Base-by-base conservation (phyloP, 1,284 basidiomycete genomes). In the Omphalotus olearius region DNA sequence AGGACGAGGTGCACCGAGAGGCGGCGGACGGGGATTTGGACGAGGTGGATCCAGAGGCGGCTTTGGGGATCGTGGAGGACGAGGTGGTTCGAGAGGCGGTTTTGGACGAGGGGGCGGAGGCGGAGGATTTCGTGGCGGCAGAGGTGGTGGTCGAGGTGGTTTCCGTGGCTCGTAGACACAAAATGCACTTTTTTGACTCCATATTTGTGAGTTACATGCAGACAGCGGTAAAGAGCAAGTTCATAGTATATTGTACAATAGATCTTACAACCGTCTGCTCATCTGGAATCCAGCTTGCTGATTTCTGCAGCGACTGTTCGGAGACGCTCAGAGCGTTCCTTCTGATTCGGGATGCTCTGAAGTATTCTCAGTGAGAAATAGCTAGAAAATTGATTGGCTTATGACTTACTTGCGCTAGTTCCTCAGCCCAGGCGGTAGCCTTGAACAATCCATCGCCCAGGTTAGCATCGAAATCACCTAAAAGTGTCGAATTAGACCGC, bases 1-100 rank as follows among this genome's bases (percentile, higher is more conserved):
- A 28, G 71, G 73, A 42, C 66, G 76, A 50, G 71, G 77, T 49
- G 68, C 69, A 52, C 64, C 64, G 40, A 69, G 75, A 35, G 64
- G 70, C 48, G 70, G 50, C 43, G 60, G 62, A 25, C 57, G 71
- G 18, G 63, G 69, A 10, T 66, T 71, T 33, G 67, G 71, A 13
- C 37, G 57, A 10, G 48, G 51, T 50, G 39, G 54, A 13, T 33
- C 30, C 33, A 56, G 69, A 42, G 66, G 64, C 35, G 60, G 62
- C 4, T 63, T 60, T 44, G 65, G 70, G 47, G 64, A 70, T 33
- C 63, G 68, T 50, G 66, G 70, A 14, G 67, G 70, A 25, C 63
- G 73, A 28, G 65, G 69, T 17, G 64, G 72, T 20, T 64, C 71
- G 25, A 65, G 69, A 47, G 64, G 72, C 36, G 40, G 57, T 26